Evolutionary conservation across 1,139 yeast species (phyloP).

Genomic region (Geotrichum europaeum): DNA sequence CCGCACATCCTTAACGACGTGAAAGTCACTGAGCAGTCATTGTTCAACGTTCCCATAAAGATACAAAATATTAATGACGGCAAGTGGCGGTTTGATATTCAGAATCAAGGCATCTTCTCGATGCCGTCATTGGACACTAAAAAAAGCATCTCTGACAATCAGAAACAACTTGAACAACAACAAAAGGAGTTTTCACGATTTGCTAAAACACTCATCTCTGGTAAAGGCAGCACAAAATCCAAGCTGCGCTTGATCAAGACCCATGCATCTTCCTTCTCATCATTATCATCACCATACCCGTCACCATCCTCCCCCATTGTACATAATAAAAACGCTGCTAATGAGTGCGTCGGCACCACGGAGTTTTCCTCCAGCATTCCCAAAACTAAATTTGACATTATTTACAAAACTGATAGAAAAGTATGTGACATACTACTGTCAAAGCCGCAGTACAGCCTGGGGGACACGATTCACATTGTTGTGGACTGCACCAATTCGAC

Average conservation of each 20-base stretch:
- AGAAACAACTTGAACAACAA: background rate
- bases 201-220: slow-evolving; percentile 7
- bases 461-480: slow-evolving; percentile 1
- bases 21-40: background rate
- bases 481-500: background rate
- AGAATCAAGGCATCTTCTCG: background rate
- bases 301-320: background rate
- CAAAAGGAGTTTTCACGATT: background rate
- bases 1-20: background rate
- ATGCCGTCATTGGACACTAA: background rate
- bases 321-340: background rate
- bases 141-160: background rate
- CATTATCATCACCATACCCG: background rate
- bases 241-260: background rate
- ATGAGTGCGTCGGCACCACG: background rate
- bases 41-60: background rate
- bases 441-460: background rate
- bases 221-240: background rate
- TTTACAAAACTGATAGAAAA: background rate
- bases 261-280: background rate
- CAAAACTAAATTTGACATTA: background rate
- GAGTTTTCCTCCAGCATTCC: background rate
- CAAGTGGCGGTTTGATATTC: background rate
- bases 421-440: slow-evolving; percentile 2
- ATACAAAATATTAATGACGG: background rate